Base-by-base conservation (phyloP, 805 yeast genomes). In the Pichia thaimueangensis region DNA sequence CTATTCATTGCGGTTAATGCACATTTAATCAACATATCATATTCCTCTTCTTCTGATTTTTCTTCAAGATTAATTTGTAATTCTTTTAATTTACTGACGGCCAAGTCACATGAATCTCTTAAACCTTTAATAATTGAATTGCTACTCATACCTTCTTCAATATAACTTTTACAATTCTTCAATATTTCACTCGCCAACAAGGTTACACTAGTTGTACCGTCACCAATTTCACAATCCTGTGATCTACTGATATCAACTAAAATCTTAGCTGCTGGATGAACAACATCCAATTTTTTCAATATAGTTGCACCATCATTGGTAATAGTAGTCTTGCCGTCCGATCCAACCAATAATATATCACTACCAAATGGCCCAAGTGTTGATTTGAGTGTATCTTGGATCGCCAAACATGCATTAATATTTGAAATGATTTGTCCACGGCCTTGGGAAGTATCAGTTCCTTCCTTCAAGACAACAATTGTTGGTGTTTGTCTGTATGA, bases 301-400 rank as follows among this genome's bases (percentile, higher is more conserved):
- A 93, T 91, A 2, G 99, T 93, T 31, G 98, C 98, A 52, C 98
- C 98, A 61, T 93, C 98, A 63, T 93, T 93, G 33, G 99, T 91
- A 52, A 93, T 89, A 19, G 97, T 93, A 37, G 97, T 86, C 54
- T 77, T 81, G 42, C 95, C 95, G 56, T 76, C 78, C 34, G 81
- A 79, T 12, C 51, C 47, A 31, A 91, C 97, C 56, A 93, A 80
- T 59, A 93, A 70, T 50, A 91, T 89, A 65, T 93, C 99, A 27
- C 96, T 86, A 21, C 99, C 99, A 55, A 93, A 74, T 37, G 99
- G 99, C 5, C 99, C 99, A 51, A 93, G 72, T 0, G 99, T 93
- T 40, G 97, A 88, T 54, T 84, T 82, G 57, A 93, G 72, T 24
- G 97, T 87, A 54, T 93, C 98, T 69, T 93, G 97, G 50, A 93